These are phyloP conservation scores for Neonectria sp. DNA, from an alignment of 2,329 filamentous ascomycete species.

Conservation along the genomic window DNA sequence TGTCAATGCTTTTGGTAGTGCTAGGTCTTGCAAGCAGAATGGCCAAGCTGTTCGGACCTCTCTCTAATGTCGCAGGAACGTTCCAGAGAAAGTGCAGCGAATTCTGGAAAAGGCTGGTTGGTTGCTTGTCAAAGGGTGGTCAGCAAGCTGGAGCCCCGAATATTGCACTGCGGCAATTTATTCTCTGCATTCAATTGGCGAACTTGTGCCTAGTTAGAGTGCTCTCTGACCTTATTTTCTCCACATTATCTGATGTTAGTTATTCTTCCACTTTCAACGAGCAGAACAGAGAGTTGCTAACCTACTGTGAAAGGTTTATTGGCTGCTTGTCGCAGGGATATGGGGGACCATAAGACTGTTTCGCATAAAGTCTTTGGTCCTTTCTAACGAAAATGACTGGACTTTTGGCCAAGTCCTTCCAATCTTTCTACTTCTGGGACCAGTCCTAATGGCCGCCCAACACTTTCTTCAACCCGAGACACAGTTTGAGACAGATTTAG, in stretches of 20 bases:
- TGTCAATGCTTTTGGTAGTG: conserved; percentile 4
- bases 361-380: neutral
- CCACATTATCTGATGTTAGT: conserved; percentile 8
- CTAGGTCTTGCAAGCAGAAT: neutral
- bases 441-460: neutral
- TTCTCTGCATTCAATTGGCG: neutral
- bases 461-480: neutral
- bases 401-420: conserved; percentile 25
- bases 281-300: too few species aligned
- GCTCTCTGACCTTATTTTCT: conserved; percentile 1
- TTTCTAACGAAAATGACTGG: conserved; percentile 18
- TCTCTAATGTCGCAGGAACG: neutral
- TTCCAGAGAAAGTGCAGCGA: neutral
- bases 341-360: conserved; percentile 12
- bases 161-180: neutral
- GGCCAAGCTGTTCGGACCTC: neutral
- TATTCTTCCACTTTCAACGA: neutral
- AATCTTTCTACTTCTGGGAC: conserved; percentile 14
- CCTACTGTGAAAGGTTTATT: conserved; percentile 5
- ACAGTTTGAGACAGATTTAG: neutral
- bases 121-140: neutral
- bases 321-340: neutral
- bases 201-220: neutral
- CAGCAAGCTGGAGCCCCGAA: neutral
- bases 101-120: neutral